Conservation (phyloP, 1,284 basidiomycete genomes). For the Ceratobasidium sp. region DNA sequence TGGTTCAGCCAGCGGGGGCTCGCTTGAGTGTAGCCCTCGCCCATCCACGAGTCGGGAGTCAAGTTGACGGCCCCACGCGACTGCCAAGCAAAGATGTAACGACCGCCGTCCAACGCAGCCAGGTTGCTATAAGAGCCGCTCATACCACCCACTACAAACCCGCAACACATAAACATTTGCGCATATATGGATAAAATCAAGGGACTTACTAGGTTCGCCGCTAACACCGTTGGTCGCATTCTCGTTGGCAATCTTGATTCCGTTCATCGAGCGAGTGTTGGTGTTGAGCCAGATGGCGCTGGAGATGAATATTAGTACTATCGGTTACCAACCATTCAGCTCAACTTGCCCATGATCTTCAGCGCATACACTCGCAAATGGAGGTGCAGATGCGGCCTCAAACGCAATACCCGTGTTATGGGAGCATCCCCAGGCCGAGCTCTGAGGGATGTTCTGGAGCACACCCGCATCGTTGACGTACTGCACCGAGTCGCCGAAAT, state of each 20-base stretch:
- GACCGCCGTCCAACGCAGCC: conserved; percentile 18
- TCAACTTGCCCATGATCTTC: conserved; percentile 17
- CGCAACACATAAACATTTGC: not conserved
- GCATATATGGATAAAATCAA: not conserved
- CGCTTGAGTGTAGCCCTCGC: conserved; percentile 29
- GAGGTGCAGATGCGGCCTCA: conserved; percentile 22
- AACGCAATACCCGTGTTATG: conserved; percentile 32
- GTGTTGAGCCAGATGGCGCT: conserved; percentile 32
- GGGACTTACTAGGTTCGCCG: conserved; percentile 24
- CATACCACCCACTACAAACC: conserved; percentile 14
- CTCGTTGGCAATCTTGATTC: conserved; percentile 32
- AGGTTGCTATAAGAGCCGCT: conserved; percentile 27
- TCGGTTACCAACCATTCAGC: not conserved
- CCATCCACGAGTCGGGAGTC: conserved; percentile 16
- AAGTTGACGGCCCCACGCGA: conserved; percentile 20
- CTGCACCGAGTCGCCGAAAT: conserved; percentile 25
- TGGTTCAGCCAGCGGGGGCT: conserved; percentile 35
- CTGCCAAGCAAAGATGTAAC: conserved; percentile 29
- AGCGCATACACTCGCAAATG: conserved; percentile 22
- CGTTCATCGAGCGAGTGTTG: conserved; percentile 30
- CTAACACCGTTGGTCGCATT: conserved; percentile 26
- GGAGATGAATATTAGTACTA: not conserved
- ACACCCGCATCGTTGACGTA: conserved; percentile 11
- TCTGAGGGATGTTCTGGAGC: conserved; percentile 9
- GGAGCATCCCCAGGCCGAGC: conserved; percentile 20